A percentile compares a stretch with the other conserved stretches of the same genome.
Conservation (phyloP, 1,139 yeast genomes). For the Magnusiomyces tetraspermus region DNA sequence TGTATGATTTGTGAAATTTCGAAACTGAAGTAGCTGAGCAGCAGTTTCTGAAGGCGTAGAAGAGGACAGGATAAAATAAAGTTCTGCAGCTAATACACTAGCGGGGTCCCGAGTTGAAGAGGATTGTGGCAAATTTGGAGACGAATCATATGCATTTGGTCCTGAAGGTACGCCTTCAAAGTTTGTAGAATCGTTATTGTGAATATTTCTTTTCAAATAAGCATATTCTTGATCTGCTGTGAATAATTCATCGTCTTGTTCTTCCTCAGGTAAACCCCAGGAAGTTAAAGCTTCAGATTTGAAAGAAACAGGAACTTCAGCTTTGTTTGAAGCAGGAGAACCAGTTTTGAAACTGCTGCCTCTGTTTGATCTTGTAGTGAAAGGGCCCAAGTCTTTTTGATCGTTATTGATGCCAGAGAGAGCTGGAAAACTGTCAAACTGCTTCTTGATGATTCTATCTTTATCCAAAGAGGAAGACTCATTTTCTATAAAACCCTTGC, state of each 20-base stretch:
- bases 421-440: too few species aligned
- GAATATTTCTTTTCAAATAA: too few species aligned
- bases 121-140: background rate
- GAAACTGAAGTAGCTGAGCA: conserved; percentile 2
- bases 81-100: background rate
- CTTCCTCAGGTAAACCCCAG: conserved; percentile 12
- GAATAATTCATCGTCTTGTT: background rate
- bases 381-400: background rate
- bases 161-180: too few species aligned
- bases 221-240: background rate
- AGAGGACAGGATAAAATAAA: conserved; percentile 1
- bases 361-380: too few species aligned
- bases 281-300: conserved; percentile 5
- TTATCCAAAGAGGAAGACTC: too few species aligned
- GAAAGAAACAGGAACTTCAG: background rate
- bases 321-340: background rate
- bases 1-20: background rate
- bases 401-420: background rate
- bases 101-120: background rate
- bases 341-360: too few species aligned
- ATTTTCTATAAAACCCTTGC: background rate
- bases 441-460: too few species aligned
- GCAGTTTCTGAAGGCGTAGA: background rate
- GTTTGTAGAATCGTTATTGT: too few species aligned
- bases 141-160: too few species aligned